Percentiles rank a stretch among this genome's conserved stretches.
These are phyloP conservation scores for Fusarium armeniacum DNA, from an alignment of 2,329 filamentous ascomycete genomes.

Conservation along the genomic window DNA sequence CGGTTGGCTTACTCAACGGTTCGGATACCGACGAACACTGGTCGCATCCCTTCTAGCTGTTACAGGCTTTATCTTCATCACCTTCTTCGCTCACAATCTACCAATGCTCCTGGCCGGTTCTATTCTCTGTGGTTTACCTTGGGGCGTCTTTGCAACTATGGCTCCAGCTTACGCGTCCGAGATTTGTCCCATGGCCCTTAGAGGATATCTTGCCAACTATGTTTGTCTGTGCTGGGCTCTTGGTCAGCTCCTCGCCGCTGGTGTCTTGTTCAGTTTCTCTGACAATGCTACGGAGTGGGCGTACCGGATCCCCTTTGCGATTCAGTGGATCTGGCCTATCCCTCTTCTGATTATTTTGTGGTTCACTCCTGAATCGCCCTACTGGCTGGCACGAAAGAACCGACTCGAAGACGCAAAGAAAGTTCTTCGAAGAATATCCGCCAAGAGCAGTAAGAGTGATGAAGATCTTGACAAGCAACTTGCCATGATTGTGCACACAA, in stretches of 20 bases:
- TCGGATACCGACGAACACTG: slow-evolving; percentile 62
- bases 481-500: slow-evolving; percentile 77
- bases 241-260: slow-evolving; percentile 57
- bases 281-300: slow-evolving; percentile 51
- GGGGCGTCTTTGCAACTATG: slow-evolving; percentile 60
- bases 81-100: slow-evolving; percentile 54
- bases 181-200: slow-evolving; percentile 58
- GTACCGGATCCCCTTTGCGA: slow-evolving; percentile 55
- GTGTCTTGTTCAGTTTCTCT: slow-evolving; percentile 43
- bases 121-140: slow-evolving; percentile 60
- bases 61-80: slow-evolving; percentile 50
- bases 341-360: slow-evolving; percentile 49
- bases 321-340: slow-evolving; percentile 57
- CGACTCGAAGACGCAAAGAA: slow-evolving; percentile 49
- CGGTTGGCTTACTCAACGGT: slow-evolving; percentile 40
- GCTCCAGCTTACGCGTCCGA: slow-evolving; percentile 62
- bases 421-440: slow-evolving; percentile 52
- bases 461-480: slow-evolving; percentile 56
- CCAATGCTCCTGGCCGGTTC: slow-evolving; percentile 60
- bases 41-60: slow-evolving; percentile 58
- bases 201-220: slow-evolving; percentile 59
- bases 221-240: slow-evolving; percentile 61
- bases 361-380: slow-evolving; percentile 55
- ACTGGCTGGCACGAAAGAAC: slow-evolving; percentile 51
- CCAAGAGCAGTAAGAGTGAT: slow-evolving; percentile 55